These are phyloP conservation scores for Apiotrichum porosum DNA, from an alignment of 1,284 basidiomycete genomes.

Conservation along the genomic window DNA sequence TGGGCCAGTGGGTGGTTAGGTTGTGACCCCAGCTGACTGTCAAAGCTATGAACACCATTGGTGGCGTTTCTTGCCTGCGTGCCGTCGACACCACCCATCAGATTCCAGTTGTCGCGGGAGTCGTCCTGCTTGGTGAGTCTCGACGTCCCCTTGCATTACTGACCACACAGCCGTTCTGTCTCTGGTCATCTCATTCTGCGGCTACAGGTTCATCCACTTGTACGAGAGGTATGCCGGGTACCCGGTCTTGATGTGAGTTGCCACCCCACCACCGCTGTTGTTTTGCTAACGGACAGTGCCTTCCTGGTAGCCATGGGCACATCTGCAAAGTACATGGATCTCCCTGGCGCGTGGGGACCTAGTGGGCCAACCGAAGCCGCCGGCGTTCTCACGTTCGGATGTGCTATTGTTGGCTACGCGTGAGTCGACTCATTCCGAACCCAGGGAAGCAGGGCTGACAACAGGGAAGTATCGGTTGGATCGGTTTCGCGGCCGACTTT, in stretches of 20 bases:
- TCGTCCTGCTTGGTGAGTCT: conserved; percentile 2
- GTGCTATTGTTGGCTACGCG: conserved; percentile 22
- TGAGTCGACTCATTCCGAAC: no score
- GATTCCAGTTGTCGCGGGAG: not conserved
- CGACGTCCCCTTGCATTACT: not conserved
- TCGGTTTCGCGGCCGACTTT: no score
- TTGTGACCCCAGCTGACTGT: no score
- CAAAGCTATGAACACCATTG: conserved; percentile 5
- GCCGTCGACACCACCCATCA: not conserved
- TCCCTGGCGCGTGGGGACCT: conserved; percentile 25
- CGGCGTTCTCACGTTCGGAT: conserved; percentile 28
- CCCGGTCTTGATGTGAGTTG: conserved; percentile 37
- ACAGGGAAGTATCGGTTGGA: no score
- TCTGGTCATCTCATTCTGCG: conserved; percentile 33
- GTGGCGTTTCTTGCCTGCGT: not conserved
- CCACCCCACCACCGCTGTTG: not conserved
- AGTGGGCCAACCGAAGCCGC: conserved; percentile 27
- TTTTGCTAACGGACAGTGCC: not conserved
- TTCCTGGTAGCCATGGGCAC: conserved; percentile 1
- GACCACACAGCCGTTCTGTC: not conserved
- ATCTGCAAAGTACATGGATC: conserved; percentile 28
- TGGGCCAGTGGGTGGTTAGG: no score
- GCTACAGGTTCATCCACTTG: conserved; percentile 50
- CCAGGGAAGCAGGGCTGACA: no score
- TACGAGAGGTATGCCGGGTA: conserved; percentile 50